Conservation (phyloP, 257 asterid genomes). For the Solanum lignicaule region DNA sequence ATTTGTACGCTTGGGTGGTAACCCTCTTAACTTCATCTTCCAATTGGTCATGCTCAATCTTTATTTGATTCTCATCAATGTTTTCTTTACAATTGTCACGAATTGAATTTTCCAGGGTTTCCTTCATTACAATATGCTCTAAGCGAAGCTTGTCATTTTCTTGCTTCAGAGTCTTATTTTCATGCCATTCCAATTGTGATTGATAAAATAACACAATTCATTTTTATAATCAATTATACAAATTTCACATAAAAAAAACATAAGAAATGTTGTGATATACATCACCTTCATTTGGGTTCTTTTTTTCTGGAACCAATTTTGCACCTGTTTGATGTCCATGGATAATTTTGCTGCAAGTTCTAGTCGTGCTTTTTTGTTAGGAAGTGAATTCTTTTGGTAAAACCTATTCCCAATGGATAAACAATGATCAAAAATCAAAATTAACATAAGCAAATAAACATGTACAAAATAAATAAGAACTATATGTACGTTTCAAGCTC, state of each 20-base stretch:
- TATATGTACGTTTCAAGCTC: conserved; percentile 59
- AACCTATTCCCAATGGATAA: conserved; percentile 15
- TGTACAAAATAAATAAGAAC: neutral
- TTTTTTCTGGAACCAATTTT: neutral
- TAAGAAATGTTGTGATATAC: neutral
- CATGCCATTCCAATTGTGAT: conserved; percentile 65
- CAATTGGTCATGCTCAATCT: conserved; percentile 54
- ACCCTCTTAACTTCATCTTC: conserved; percentile 52
- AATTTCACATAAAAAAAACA: neutral
- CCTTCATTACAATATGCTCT: conserved; percentile 50
- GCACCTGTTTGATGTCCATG: neutral
- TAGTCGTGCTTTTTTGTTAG: conserved; percentile 36
- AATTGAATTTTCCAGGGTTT: conserved; percentile 48
- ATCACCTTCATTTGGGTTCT: neutral
- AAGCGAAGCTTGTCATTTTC: conserved; percentile 63
- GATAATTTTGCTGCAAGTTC: neutral
- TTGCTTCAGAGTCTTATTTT: conserved; percentile 46
- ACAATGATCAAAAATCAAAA: neutral
- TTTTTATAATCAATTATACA: neutral
- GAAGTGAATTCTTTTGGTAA: conserved; percentile 67
- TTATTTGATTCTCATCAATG: conserved; percentile 50
- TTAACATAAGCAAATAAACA: neutral
- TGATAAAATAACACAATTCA: conserved; percentile 9
- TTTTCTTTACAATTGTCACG: conserved; percentile 48
- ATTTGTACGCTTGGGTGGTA: conserved; percentile 22